phyloP scores from a whole-genome alignment of 192 early-diverging fungal species.

The Coemansia sp. region DNA sequence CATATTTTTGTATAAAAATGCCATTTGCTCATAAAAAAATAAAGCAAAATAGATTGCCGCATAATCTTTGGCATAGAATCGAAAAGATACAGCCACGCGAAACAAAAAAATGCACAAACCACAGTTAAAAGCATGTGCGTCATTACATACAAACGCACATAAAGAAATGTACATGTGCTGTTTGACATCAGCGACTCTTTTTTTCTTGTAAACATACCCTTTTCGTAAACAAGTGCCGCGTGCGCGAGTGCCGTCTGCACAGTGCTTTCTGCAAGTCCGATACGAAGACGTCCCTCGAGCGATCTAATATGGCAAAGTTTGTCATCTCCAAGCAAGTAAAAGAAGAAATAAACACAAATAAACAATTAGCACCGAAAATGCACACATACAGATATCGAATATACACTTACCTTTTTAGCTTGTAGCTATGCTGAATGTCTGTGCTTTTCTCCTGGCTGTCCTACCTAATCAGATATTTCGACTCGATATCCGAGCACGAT shows the following conservation, averaged over 20 bases:
- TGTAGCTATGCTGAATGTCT: not conserved
- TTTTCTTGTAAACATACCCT: not conserved
- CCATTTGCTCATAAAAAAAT: not conserved
- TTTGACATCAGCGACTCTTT: not conserved
- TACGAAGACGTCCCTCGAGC: conserved; percentile 90
- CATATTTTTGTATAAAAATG: too few relatives aligned
- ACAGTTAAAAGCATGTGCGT: too few relatives aligned
- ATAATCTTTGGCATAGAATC: not conserved
- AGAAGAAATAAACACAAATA: not conserved
- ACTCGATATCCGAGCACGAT: conserved; percentile 73
- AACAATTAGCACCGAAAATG: not conserved
- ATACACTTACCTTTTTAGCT: not conserved
- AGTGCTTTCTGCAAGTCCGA: conserved; percentile 93
- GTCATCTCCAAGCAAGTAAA: not conserved
- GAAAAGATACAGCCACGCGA: not conserved
- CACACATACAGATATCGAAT: not conserved
- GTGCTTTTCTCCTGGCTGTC: not conserved
- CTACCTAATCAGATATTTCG: conserved; percentile 83
- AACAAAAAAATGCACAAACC: too few relatives aligned
- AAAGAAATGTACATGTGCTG: not conserved
- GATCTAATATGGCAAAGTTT: conserved; percentile 14
- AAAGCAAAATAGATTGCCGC: not conserved
- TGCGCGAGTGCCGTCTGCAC: conserved; percentile 88
- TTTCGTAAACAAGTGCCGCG: conserved; percentile 64
- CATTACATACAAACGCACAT: not conserved